Percentiles rank a stretch among this genome's conserved stretches.
These are phyloP conservation scores for Ceratobasidium papillatum DNA, from an alignment of 1,284 basidiomycete genomes.

Conservation along the genomic window DNA sequence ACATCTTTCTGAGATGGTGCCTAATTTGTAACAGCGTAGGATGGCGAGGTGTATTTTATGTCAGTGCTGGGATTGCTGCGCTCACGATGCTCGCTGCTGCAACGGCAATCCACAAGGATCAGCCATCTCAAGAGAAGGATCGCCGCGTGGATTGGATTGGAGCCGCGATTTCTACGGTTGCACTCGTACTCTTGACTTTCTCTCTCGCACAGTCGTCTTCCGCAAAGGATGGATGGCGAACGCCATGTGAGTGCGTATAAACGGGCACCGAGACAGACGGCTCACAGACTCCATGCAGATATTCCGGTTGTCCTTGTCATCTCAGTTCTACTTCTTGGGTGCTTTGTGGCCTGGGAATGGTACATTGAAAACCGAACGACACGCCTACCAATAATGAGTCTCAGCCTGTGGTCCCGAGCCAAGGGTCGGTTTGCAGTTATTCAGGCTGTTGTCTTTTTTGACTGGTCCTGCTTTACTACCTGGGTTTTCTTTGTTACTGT, in stretches of 20 bases:
- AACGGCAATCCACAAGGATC: constrained; percentile 60
- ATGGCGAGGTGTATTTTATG: constrained; percentile 72
- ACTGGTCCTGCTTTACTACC: constrained; percentile 59
- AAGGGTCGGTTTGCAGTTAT: constrained; percentile 72
- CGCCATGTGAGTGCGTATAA: constrained; percentile 64
- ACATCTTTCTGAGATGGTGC: background rate
- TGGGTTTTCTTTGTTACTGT: constrained; percentile 68
- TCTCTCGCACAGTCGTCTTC: constrained; percentile 77
- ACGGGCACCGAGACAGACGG: background rate
- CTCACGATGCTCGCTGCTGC: constrained; percentile 61
- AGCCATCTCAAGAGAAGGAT: constrained; percentile 56
- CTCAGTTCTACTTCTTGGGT: constrained; percentile 64
- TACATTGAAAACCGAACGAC: constrained; percentile 60
- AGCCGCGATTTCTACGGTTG: constrained; percentile 74
- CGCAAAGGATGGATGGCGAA: constrained; percentile 77
- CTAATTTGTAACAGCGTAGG: constrained; percentile 51
- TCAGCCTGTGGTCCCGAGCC: constrained; percentile 72
- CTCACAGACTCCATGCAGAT: constrained; percentile 10
- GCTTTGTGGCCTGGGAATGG: constrained; percentile 75
- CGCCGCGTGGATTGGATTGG: constrained; percentile 84
- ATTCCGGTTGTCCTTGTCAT: constrained; percentile 70
- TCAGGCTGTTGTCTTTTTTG: constrained; percentile 72
- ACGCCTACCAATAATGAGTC: constrained; percentile 72
- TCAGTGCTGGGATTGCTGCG: constrained; percentile 63
- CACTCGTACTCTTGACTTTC: constrained; percentile 81